These are phyloP conservation scores for Plenodomus lindquistii DNA, from an alignment of 2,329 filamentous ascomycete species.

Conservation along the genomic window DNA sequence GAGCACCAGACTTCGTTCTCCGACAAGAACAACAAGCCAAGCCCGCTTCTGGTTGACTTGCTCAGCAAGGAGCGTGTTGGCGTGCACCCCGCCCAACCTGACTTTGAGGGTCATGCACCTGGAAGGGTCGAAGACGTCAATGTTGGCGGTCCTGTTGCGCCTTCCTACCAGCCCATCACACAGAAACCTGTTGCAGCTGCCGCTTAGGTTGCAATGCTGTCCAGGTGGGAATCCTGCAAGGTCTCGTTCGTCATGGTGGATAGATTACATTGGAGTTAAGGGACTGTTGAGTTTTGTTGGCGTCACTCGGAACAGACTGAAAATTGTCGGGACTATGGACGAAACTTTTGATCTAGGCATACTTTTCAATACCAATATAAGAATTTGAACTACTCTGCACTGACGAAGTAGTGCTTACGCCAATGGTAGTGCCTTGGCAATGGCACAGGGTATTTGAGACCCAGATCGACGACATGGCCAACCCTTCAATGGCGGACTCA, in stretches of 20 bases:
- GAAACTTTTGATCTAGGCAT: not conserved
- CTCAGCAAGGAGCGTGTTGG: constrained; percentile 93
- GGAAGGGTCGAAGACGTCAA: constrained; percentile 33
- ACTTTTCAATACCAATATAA: not conserved
- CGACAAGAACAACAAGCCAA: constrained; percentile 83
- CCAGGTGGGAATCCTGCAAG: not conserved
- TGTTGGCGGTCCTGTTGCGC: constrained; percentile 33
- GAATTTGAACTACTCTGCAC: not conserved
- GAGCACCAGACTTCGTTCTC: constrained; percentile 72
- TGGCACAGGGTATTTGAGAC: no score
- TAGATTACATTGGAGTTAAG: not conserved
- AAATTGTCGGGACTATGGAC: not conserved
- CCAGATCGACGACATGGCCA: not conserved
- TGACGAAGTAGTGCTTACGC: not conserved
- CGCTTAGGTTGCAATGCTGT: constrained; percentile 28
- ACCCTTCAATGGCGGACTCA: no score
- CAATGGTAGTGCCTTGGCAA: no score
- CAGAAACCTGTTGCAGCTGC: constrained; percentile 36
- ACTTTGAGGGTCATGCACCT: constrained; percentile 37
- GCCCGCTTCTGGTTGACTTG: constrained; percentile 84
- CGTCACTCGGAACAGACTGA: not conserved
- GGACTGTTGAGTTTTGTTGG: not conserved
- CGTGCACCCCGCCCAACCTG: constrained; percentile 58
- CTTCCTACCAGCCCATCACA: constrained; percentile 38
- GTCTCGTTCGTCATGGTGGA: not conserved